Conservation (phyloP, 2,329 filamentous ascomycete genomes). For the Rutstroemia sp. region DNA sequence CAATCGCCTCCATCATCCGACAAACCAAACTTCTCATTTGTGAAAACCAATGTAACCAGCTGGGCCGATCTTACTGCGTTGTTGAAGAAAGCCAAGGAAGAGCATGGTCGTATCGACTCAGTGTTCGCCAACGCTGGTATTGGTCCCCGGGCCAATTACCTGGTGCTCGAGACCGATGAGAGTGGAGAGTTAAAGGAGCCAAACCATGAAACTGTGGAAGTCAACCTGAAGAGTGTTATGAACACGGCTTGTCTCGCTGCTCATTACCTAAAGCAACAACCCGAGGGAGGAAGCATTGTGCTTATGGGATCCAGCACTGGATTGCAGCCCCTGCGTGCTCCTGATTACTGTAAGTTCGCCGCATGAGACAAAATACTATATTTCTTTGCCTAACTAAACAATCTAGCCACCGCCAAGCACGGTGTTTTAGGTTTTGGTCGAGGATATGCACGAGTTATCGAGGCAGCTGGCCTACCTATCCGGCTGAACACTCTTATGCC, state of each 20-base stretch:
- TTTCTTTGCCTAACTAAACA: slow-evolving; percentile 22
- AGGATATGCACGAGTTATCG: slow-evolving; percentile 35
- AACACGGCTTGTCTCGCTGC: slow-evolving; percentile 42
- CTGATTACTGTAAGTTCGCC: slow-evolving; percentile 37
- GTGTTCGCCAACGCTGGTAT: slow-evolving; percentile 45
- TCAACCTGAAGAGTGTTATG: slow-evolving; percentile 42
- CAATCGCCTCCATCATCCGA: slow-evolving; percentile 33
- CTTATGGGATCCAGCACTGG: slow-evolving; percentile 44
- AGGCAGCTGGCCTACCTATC: slow-evolving; percentile 28
- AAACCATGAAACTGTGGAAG: slow-evolving; percentile 35
- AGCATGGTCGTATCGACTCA: slow-evolving; percentile 18
- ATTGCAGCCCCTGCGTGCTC: slow-evolving; percentile 41
- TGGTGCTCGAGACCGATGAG: slow-evolving; percentile 40
- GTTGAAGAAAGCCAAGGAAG: slow-evolving; percentile 42
- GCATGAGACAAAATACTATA: neutral
- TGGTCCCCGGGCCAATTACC: slow-evolving; percentile 38
- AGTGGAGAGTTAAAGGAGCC: slow-evolving; percentile 43
- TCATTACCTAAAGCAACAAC: slow-evolving; percentile 42
- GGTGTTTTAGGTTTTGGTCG: slow-evolving; percentile 47
- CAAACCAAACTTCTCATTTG: slow-evolving; percentile 32
- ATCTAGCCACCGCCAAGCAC: slow-evolving; percentile 43
- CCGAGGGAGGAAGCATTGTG: slow-evolving; percentile 44
- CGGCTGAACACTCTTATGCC: slow-evolving; percentile 50
- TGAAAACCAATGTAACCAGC: slow-evolving; percentile 30
- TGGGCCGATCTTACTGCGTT: slow-evolving; percentile 44